These are phyloP conservation scores for Nicotiana obtusifolia DNA, from an alignment of 257 asterid genomes.

Conservation along the genomic window DNA sequence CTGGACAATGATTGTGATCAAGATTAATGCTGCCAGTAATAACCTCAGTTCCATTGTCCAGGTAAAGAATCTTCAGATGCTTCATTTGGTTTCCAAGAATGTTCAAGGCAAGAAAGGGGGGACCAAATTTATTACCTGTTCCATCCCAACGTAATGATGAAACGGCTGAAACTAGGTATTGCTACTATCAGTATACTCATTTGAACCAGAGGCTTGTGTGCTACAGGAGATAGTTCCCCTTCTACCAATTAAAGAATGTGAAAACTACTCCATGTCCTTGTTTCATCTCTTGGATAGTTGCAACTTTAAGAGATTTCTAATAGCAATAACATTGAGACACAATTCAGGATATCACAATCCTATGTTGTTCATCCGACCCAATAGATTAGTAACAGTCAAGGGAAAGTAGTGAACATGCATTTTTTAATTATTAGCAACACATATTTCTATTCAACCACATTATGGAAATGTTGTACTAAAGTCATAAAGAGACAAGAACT, in stretches of 20 bases:
- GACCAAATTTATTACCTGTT: neutral
- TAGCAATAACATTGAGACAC: constrained; percentile 3
- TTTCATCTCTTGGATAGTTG: neutral
- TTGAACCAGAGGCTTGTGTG: neutral
- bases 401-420: neutral
- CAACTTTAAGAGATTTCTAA: neutral
- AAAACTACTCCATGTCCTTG: neutral
- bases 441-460: neutral
- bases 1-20: neutral
- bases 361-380: neutral
- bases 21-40: neutral
- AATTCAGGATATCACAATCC: neutral
- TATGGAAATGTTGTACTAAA: neutral
- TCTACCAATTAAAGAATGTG: neutral
- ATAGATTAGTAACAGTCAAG: neutral
- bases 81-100: neutral
- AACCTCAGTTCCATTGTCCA: neutral
- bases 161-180: neutral
- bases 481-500: constrained; percentile 12
- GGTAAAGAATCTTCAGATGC: neutral
- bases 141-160: neutral
- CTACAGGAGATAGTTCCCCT: neutral
- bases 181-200: neutral
- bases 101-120: neutral
- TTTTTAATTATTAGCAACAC: too few species aligned